phyloP scores from a whole-genome alignment of 805 yeast genomes.

The Brettanomyces nanus region DNA sequence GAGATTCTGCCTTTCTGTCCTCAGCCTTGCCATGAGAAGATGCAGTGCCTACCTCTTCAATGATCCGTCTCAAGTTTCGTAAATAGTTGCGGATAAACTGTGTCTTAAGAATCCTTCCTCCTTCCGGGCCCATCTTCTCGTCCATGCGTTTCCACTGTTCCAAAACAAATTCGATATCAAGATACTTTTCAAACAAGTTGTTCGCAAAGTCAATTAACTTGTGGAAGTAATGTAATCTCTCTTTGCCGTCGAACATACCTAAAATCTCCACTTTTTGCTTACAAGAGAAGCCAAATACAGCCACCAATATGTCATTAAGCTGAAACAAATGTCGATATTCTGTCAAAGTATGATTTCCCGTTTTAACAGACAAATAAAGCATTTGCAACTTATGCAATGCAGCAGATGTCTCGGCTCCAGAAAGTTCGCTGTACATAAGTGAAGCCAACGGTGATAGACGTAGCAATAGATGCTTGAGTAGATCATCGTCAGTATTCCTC shows the following conservation, averaged over 20 bases:
- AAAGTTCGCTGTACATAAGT: constrained; percentile 46
- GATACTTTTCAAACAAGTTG: constrained; percentile 18
- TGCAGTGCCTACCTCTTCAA: constrained; percentile 2
- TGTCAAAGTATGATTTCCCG: background rate
- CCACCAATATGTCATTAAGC: constrained; percentile 19
- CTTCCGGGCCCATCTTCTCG: constrained; percentile 11
- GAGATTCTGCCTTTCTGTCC: background rate
- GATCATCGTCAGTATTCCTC: constrained; percentile 6
- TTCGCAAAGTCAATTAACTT: constrained; percentile 17
- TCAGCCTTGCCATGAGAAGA: background rate
- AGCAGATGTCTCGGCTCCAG: constrained; percentile 24
- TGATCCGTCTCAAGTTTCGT: constrained; percentile 15
- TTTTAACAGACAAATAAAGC: constrained; percentile 6
- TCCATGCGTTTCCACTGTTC: constrained; percentile 26
- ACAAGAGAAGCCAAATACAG: constrained; percentile 25
- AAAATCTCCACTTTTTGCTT: constrained; percentile 15
- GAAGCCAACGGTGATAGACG: constrained; percentile 54
- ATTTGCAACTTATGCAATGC: constrained; percentile 17
- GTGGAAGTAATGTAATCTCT: constrained; percentile 8
- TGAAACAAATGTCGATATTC: constrained; percentile 7
- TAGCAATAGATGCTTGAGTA: constrained; percentile 27
- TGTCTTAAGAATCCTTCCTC: constrained; percentile 18
- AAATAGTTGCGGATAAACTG: constrained; percentile 23
- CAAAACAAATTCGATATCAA: constrained; percentile 17
- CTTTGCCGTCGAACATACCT: constrained; percentile 5